A percentile compares a stretch with the other conserved stretches of the same genome.
phyloP scores from a whole-genome alignment of 2,329 filamentous ascomycete genomes.

The Neofusicoccum laricinum region DNA sequence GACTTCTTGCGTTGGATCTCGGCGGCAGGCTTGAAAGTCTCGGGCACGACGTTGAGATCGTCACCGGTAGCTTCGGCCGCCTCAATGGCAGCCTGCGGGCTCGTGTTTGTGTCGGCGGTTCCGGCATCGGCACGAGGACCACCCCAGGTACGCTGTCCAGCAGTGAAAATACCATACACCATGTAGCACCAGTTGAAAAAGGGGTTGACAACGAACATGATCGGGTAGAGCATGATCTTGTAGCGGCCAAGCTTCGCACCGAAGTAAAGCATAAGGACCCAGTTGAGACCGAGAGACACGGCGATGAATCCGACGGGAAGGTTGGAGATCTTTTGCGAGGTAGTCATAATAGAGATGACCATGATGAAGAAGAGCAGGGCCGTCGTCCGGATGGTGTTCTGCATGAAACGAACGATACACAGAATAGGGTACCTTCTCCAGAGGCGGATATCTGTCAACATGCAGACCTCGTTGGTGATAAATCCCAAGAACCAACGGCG shows the following conservation, averaged over 20 bases:
- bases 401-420: conserved; percentile 83
- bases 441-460: conserved; percentile 90
- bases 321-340: conserved; percentile 71
- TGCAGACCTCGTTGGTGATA: conserved; percentile 96
- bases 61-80: conserved; percentile 75
- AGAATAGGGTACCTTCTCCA: conserved; percentile 90
- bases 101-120: conserved; percentile 70
- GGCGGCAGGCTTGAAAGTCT: conserved; percentile 66
- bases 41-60: conserved; percentile 84
- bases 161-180: conserved; percentile 94
- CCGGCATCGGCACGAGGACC: conserved; percentile 88
- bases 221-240: conserved; percentile 90
- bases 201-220: conserved; percentile 94
- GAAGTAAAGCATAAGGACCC: conserved; percentile 95
- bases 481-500: conserved; percentile 96
- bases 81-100: conserved; percentile 79
- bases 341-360: conserved; percentile 80
- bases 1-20: conserved; percentile 44
- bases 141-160: conserved; percentile 92
- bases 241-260: conserved; percentile 80
- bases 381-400: conserved; percentile 94
- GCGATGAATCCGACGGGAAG: conserved; percentile 91
- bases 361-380: conserved; percentile 93
- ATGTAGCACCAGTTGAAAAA: conserved; percentile 99
- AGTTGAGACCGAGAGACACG: conserved; percentile 89